Percentiles rank a stretch among this genome's conserved stretches.
phyloP scores from a whole-genome alignment of 148 eudicot species.

The Arbutus unedo region DNA sequence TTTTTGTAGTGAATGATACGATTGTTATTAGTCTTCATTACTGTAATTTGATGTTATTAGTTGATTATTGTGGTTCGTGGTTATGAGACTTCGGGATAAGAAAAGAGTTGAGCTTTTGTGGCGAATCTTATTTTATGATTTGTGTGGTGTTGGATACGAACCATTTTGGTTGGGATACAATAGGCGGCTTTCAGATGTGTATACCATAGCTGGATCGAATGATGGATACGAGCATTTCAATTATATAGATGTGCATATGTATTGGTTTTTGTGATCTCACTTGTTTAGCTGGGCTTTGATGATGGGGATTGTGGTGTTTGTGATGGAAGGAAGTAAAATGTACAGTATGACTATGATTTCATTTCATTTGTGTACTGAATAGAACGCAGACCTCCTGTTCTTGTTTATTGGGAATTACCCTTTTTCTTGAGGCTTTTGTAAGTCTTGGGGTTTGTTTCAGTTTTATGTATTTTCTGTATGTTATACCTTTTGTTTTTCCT shows the following conservation, averaged over 20 bases:
- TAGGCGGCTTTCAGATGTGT: background rate
- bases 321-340: background rate
- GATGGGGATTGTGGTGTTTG: background rate
- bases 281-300: background rate
- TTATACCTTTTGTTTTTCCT: background rate
- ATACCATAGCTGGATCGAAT: background rate
- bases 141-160: background rate
- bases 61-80: background rate
- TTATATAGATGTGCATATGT: background rate
- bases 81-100: background rate
- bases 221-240: background rate
- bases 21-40: background rate
- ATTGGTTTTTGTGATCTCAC: background rate
- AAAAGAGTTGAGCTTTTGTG: background rate
- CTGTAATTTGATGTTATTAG: background rate
- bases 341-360: background rate
- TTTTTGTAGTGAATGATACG: background rate
- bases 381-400: constrained; percentile 10
- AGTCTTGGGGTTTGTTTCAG: background rate
- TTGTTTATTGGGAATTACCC: background rate
- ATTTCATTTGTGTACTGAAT: background rate
- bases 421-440: background rate
- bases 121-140: background rate
- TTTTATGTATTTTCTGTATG: background rate
- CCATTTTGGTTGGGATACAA: background rate